phyloP scores from a whole-genome alignment of 371 early-diverging fungal species.

The Entomophthora muscae region DNA sequence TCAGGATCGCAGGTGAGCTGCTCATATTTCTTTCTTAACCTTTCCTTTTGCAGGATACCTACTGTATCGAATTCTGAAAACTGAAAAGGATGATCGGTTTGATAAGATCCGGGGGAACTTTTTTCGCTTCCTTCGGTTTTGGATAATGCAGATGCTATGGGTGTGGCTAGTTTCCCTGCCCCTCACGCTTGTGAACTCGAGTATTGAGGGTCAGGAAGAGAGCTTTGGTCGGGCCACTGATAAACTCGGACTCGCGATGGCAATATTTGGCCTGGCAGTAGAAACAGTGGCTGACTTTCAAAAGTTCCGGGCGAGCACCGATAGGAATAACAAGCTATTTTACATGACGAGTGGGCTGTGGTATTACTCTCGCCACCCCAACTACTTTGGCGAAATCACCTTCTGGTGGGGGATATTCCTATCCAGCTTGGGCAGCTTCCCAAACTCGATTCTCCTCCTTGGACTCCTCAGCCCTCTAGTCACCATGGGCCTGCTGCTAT shows the following conservation, averaged over 20 bases:
- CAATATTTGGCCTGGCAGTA: neutral
- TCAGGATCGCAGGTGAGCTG: constrained; percentile 9
- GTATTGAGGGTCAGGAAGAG: neutral
- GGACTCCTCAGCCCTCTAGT: constrained; percentile 14
- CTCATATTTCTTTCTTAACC: neutral
- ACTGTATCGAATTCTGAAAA: constrained; percentile 11
- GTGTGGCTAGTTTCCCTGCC: constrained; percentile 10
- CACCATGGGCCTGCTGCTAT: constrained; percentile 15
- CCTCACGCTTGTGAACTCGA: constrained; percentile 10
- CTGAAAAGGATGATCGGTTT: constrained; percentile 9
- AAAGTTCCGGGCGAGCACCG: constrained; percentile 4
- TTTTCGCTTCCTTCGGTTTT: constrained; percentile 7
- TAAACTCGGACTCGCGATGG: neutral
- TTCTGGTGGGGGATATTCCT: neutral
- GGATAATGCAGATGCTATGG: constrained; percentile 11
- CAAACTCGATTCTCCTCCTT: neutral
- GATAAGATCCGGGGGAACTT: constrained; percentile 8
- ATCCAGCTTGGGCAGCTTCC: neutral
- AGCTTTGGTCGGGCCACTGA: constrained; percentile 11
- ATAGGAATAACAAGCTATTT: neutral
- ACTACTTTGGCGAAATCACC: constrained; percentile 11
- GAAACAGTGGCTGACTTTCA: neutral
- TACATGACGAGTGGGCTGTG: constrained; percentile 9
- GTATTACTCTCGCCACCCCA: constrained; percentile 10
- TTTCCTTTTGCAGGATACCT: constrained; percentile 9